Evolutionary conservation across 2,329 filamentous ascomycete species (phyloP).

Genomic region (Fusarium chlamydosporum): DNA sequence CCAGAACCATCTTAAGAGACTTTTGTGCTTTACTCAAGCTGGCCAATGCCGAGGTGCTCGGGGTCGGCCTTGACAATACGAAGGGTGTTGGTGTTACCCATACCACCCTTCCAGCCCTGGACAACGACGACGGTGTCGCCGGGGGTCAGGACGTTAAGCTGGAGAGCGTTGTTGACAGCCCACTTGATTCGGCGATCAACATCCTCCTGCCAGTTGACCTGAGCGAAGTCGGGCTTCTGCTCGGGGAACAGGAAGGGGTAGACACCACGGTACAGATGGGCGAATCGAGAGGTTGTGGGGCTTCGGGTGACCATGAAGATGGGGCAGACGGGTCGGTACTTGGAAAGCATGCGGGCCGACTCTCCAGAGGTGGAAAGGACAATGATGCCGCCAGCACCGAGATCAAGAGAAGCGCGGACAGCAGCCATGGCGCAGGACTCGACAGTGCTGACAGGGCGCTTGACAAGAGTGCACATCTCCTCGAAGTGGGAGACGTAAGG

Average conservation of each 20-base stretch:
- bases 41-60: slow-evolving; percentile 70
- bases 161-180: slow-evolving; percentile 89
- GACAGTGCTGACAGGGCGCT: slow-evolving; percentile 86
- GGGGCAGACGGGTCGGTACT: slow-evolving; percentile 98
- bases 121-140: slow-evolving; percentile 86
- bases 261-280: slow-evolving; percentile 95
- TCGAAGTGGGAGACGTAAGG: slow-evolving; percentile 97
- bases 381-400: slow-evolving; percentile 96
- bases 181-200: slow-evolving; percentile 98
- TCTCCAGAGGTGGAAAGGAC: slow-evolving; percentile 96
- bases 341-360: slow-evolving; percentile 94
- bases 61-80: slow-evolving; percentile 74
- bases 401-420: slow-evolving; percentile 93
- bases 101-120: slow-evolving; percentile 91
- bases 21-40: slow-evolving; percentile 51
- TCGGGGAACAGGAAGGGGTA: slow-evolving; percentile 97
- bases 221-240: slow-evolving; percentile 92
- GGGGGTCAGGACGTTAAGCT: slow-evolving; percentile 80
- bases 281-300: slow-evolving; percentile 85
- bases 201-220: slow-evolving; percentile 98
- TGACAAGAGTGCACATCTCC: slow-evolving; percentile 87
- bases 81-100: slow-evolving; percentile 90
- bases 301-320: slow-evolving; percentile 99
- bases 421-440: slow-evolving; percentile 98
- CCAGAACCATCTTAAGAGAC: slow-evolving; percentile 29